Conservation (phyloP, 345 rosid genomes). For the Populus simonii region DNA sequence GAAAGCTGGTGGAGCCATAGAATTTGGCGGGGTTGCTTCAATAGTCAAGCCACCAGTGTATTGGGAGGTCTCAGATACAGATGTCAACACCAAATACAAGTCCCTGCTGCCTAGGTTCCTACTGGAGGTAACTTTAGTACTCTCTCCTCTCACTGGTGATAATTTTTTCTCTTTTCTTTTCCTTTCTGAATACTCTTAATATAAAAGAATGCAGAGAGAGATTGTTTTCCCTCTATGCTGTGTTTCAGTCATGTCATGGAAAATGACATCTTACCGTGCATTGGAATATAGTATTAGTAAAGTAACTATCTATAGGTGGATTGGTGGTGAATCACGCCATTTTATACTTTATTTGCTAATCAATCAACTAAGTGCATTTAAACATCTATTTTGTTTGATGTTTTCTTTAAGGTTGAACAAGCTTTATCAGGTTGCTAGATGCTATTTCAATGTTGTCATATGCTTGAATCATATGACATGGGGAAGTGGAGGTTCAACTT, state of each 20-base stretch:
- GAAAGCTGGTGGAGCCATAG: slow-evolving; percentile 68
- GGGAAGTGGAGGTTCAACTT: not conserved
- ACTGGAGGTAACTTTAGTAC: slow-evolving; percentile 50
- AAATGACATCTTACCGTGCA: too few species aligned
- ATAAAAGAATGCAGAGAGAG: too few species aligned
- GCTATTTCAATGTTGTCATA: not conserved
- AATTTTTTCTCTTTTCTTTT: not conserved
- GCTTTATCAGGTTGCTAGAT: not conserved
- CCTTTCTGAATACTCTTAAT: not conserved
- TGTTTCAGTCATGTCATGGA: too few species aligned
- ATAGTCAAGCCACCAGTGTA: slow-evolving; percentile 35
- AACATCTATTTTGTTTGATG: too few species aligned
- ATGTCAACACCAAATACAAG: slow-evolving; percentile 66
- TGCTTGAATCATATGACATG: not conserved
- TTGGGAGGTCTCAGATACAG: slow-evolving; percentile 72
- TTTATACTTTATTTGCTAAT: too few species aligned
- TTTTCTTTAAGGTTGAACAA: not conserved
- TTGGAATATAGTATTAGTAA: too few species aligned
- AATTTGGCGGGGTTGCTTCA: slow-evolving; percentile 24
- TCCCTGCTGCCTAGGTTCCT: slow-evolving; percentile 73
- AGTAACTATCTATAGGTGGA: too few species aligned
- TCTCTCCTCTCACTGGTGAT: not conserved
- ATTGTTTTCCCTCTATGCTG: too few species aligned
- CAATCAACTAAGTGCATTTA: too few species aligned
- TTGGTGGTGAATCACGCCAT: too few species aligned